Conservation (phyloP, 495 filamentous ascomycete species). For the Aspergillus indologenus region DNA sequence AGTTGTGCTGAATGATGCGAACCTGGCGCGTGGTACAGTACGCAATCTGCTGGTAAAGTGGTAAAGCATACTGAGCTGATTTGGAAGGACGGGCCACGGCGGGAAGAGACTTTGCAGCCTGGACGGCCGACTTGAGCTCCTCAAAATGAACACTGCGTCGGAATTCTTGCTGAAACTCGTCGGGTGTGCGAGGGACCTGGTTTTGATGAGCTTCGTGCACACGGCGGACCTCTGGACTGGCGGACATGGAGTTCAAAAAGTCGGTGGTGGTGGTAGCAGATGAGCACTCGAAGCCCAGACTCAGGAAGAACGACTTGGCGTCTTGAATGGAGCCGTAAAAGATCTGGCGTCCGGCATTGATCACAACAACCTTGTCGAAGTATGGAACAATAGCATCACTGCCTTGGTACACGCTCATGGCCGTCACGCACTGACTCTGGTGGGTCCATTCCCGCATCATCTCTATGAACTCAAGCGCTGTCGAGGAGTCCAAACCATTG, state of each 20-base stretch:
- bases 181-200: slow-evolving; percentile 29
- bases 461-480: slow-evolving; percentile 39
- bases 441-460: slow-evolving; percentile 25
- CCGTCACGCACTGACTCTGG: slow-evolving; percentile 22
- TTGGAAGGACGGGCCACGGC: no score
- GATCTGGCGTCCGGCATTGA: slow-evolving; percentile 51
- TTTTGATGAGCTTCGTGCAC: slow-evolving; percentile 40
- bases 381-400: slow-evolving; percentile 48
- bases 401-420: slow-evolving; percentile 47
- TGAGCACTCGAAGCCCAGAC: slow-evolving; percentile 56
- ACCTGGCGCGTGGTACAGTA: slow-evolving; percentile 11
- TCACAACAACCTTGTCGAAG: slow-evolving; percentile 56
- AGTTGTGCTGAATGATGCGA: slow-evolving; percentile 19
- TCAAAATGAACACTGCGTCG: neutral
- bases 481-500: slow-evolving; percentile 47
- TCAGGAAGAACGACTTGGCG: slow-evolving; percentile 56
- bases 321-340: slow-evolving; percentile 49
- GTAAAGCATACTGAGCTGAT: slow-evolving; percentile 3
- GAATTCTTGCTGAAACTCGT: slow-evolving; percentile 12
- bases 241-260: slow-evolving; percentile 59
- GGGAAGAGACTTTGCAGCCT: no score
- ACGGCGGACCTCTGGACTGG: slow-evolving; percentile 50
- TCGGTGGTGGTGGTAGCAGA: slow-evolving; percentile 60
- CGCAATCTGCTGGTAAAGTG: slow-evolving; percentile 7
- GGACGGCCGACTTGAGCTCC: neutral